Conservation (phyloP, 441 rosid genomes). For the Omphalea diandra region DNA sequence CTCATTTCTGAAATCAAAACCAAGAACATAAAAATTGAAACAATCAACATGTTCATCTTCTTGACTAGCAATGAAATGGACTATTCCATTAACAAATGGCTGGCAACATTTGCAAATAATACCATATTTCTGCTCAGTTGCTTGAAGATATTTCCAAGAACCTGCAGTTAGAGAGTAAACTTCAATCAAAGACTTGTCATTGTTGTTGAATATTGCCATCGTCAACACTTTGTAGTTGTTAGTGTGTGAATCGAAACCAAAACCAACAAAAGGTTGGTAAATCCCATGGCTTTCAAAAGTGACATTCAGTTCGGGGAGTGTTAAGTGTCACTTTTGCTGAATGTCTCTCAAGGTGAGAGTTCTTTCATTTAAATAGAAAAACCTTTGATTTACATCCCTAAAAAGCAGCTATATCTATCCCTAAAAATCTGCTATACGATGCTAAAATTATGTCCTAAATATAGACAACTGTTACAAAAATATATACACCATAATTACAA, state of each 20-base stretch:
- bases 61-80: not conserved
- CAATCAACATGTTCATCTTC: not conserved
- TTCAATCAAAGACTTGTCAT: not conserved
- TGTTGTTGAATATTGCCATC: not conserved
- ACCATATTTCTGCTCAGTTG: not conserved
- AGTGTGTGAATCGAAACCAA: not conserved
- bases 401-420: no score
- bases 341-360: no score
- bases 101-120: not conserved
- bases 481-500: no score
- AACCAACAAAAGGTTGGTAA: not conserved
- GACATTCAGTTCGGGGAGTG: not conserved
- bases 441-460: no score
- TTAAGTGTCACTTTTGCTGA: no score
- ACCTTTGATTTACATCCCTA: no score
- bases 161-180: not conserved
- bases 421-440: no score
- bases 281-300: not conserved
- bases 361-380: no score
- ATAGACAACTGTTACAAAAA: no score
- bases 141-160: not conserved
- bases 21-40: not conserved
- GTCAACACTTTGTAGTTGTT: not conserved
- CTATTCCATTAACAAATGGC: not conserved
- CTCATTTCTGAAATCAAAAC: not conserved